Percentiles rank a stretch among this genome's conserved stretches.
phyloP scores from a whole-genome alignment of 352 stramenopile species.

The Phytophthora parvispora region DNA sequence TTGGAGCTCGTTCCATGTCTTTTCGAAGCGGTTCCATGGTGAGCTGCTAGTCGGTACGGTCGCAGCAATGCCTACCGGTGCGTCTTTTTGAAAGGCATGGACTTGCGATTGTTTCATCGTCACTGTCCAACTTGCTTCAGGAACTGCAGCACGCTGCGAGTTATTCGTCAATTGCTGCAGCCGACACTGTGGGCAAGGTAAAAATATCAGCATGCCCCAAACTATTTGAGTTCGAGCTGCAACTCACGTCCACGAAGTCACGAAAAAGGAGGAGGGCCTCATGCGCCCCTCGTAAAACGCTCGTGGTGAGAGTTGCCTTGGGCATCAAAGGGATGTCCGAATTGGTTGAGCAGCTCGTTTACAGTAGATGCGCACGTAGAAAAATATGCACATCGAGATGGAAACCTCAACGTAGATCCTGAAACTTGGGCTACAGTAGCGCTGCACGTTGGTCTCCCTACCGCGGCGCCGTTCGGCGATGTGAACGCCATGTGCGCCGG shows the following conservation, averaged over 20 bases:
- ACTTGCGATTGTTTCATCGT: conserved; percentile 2
- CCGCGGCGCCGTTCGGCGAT: not conserved
- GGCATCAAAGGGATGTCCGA: no score
- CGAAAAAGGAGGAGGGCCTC: not conserved
- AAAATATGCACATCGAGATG: no score
- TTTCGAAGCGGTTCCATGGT: conserved; percentile 3
- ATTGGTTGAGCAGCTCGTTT: conserved; percentile 1
- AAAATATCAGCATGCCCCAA: not conserved
- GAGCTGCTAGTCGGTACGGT: not conserved
- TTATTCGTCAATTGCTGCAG: not conserved
- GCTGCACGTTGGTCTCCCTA: not conserved
- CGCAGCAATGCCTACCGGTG: not conserved
- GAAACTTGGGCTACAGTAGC: not conserved
- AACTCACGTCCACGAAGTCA: conserved; percentile 1
- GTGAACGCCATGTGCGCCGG: conserved; percentile 2
- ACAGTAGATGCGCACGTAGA: no score
- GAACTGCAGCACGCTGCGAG: not conserved
- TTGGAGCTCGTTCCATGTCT: conserved; percentile 3
- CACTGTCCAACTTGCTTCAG: not conserved
- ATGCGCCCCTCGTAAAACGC: not conserved
- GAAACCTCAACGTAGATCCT: no score
- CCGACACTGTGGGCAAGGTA: not conserved
- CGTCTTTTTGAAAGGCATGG: not conserved
- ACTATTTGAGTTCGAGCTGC: not conserved
- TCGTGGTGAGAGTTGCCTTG: no score